Conservation (phyloP, 306 rosid genomes). For the Begonia masoniana region DNA sequence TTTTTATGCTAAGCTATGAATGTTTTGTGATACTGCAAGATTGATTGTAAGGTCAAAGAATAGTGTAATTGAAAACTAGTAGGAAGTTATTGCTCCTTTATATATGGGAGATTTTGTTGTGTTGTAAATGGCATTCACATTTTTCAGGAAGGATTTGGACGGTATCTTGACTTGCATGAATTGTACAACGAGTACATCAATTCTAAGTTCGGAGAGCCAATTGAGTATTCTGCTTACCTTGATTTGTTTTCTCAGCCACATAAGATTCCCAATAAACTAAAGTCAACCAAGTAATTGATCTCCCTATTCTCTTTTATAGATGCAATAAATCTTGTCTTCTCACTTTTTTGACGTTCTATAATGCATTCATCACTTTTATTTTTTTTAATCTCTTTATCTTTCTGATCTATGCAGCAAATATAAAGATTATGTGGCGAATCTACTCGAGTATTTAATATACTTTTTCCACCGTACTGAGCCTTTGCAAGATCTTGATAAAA, state of each 20-base stretch:
- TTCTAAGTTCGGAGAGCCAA: constrained; percentile 91
- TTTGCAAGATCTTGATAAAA: constrained; percentile 84
- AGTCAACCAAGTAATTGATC: constrained; percentile 40
- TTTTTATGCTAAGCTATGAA: no score
- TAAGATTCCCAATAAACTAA: constrained; percentile 60
- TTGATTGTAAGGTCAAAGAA: no score
- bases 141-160: constrained; percentile 80
- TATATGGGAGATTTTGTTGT: not conserved
- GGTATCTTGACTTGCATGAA: constrained; percentile 84
- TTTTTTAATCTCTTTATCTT: not conserved
- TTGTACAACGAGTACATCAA: constrained; percentile 61
- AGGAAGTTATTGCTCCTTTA: no score
- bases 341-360: not conserved
- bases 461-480: constrained; percentile 94
- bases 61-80: constrained; percentile 2
- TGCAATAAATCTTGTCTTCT: not conserved
- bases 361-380: not conserved
- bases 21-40: no score
- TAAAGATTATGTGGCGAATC: constrained; percentile 64
- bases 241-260: constrained; percentile 64
- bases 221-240: constrained; percentile 79
- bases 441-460: constrained; percentile 54
- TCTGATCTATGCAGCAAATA: constrained; percentile 50
- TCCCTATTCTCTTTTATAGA: not conserved
- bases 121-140: constrained; percentile 4